These are phyloP conservation scores for Cladosporium cucumerinum DNA, from an alignment of 2,329 filamentous ascomycete genomes.

Conservation along the genomic window DNA sequence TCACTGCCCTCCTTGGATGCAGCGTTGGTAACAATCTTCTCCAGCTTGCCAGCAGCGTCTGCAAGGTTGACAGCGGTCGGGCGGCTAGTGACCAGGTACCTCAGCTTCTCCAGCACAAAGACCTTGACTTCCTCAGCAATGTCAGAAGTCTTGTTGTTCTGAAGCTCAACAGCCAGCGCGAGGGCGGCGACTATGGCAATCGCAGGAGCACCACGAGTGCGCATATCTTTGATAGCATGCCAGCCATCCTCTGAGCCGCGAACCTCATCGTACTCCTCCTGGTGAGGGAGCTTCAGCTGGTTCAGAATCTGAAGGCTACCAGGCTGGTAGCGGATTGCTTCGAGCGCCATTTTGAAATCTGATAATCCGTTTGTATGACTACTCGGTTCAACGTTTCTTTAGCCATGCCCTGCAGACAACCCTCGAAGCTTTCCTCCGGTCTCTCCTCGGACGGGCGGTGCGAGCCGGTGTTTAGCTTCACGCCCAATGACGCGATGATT, in stretches of 20 bases:
- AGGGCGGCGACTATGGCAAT: constrained; percentile 97
- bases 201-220: constrained; percentile 77
- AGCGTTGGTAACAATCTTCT: constrained; percentile 57
- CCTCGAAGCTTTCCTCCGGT: constrained; percentile 10
- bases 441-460: constrained; percentile 5
- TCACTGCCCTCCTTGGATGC: constrained; percentile 41
- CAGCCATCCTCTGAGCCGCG: constrained; percentile 71
- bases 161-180: constrained; percentile 79
- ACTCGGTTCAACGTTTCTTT: background rate
- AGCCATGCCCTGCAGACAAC: constrained; percentile 13
- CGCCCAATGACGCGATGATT: constrained; percentile 13
- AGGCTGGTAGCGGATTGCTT: constrained; percentile 73
- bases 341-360: constrained; percentile 52
- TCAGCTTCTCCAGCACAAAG: constrained; percentile 72
- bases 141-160: constrained; percentile 50
- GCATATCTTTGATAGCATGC: constrained; percentile 79
- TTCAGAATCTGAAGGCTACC: constrained; percentile 75
- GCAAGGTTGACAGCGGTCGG: constrained; percentile 93
- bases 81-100: constrained; percentile 83
- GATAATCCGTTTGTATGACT: background rate
- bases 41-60: constrained; percentile 82
- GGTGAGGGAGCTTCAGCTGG: constrained; percentile 77
- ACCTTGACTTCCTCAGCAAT: constrained; percentile 59
- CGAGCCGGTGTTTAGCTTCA: background rate
- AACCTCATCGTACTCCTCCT: constrained; percentile 73